Percentiles rank a stretch among this genome's conserved stretches.
Evolutionary conservation across 2,329 filamentous ascomycete genomes (phyloP).

Genomic region (Chrysoporthe austroafricana): DNA sequence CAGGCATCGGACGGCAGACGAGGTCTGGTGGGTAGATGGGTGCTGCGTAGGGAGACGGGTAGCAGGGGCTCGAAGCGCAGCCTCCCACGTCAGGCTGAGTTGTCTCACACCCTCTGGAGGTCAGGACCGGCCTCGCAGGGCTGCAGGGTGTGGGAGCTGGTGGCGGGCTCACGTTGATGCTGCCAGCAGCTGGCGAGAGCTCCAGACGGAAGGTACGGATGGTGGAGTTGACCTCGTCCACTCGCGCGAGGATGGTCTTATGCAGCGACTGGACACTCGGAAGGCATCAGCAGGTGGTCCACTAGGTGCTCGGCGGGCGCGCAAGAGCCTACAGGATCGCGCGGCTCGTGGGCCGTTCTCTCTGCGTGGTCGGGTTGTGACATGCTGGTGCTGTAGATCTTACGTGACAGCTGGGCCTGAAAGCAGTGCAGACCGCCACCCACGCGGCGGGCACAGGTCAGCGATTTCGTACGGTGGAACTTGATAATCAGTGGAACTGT

Average conservation of each 20-base stretch:
- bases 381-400: constrained; percentile 23
- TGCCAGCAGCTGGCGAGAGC: constrained; percentile 51
- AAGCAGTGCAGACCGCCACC: neutral
- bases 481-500: neutral
- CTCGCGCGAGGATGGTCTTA: constrained; percentile 60
- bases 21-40: neutral
- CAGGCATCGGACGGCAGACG: neutral
- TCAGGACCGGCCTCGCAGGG: neutral
- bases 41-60: neutral
- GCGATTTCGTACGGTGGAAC: too few relatives aligned
- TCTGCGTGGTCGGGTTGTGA: constrained; percentile 61
- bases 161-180: constrained; percentile 49
- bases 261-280: constrained; percentile 54
- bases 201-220: constrained; percentile 71
- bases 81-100: neutral
- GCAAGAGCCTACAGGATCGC: constrained; percentile 57
- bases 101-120: neutral
- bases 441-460: neutral
- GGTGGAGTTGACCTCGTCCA: constrained; percentile 67
- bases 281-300: constrained; percentile 3
- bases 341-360: constrained; percentile 74
- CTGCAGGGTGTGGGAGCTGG: neutral
- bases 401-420: neutral
- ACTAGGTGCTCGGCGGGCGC: neutral
- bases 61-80: neutral